Evolutionary conservation across 2,329 filamentous ascomycete genomes (phyloP), one percentile per base, ranked within the genome.

Genomic region (Simplicillium aogashimaense): DNA sequence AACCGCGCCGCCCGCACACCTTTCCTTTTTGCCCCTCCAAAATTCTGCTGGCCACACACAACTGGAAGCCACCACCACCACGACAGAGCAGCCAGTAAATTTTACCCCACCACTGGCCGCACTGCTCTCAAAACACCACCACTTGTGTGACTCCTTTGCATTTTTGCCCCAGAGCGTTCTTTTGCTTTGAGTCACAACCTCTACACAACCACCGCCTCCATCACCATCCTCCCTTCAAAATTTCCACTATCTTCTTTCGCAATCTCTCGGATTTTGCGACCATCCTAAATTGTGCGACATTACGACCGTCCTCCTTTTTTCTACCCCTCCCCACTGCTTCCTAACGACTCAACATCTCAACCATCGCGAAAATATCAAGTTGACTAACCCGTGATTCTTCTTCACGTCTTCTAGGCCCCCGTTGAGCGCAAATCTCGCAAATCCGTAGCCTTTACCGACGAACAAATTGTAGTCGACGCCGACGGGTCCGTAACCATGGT

Each of bases 361-460:
- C 30, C 30, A 32, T 15, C 12, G 15, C 12, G 15, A 32, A 32
- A 32, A 32, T 32, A 32, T 25, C 20, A 25, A 25, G 6, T 25
- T 25, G 20, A 25, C 30, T 32, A 32, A 32, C 30, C 30, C 12
- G 30, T 13, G 30, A 32, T 32, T 15, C 13, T 13, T 32, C 6
- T 32, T 25, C 20, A 25, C 20, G 6, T n/a, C 13, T 32, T 32
- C 12, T 32, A 32, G 30, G 30, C 47, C 36, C 51, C 52, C 37
- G 53, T 60, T 52, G 74, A 81, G 54, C 74, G 76, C 59, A 88
- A 85, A 64, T 79, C 83, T 56, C 84, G 89, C 67, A 95, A 97
- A 69, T 94, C 87, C 36, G 90, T 97, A 56, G 82, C 88, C 49
- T 97, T 97, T 64, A 89, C 83, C 60, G 85, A 92, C 65, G 86